Evolutionary conservation across 257 asterid species (phyloP), one percentile per base, ranked within the genome.

Genomic region (Lavandula angustifolia): DNA sequence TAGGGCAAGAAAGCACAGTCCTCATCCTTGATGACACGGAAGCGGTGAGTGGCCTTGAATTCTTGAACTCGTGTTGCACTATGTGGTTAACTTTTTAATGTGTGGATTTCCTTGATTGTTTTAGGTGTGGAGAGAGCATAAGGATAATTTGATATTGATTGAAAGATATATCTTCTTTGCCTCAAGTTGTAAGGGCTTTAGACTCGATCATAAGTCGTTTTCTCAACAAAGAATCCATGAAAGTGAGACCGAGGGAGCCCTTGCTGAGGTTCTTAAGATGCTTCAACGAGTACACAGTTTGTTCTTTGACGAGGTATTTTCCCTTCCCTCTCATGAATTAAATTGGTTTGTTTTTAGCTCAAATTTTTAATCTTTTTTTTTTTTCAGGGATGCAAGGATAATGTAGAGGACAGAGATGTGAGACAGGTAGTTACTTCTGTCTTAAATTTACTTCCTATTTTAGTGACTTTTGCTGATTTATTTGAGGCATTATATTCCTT

Each of bases 21-120:
- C 59, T 92, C 75, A 92, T 92, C 75, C 96, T 92, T 65, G 99
- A 92, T 73, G 99, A 92, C 72, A 92, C 99, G 42, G 96, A 92
- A 80, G 78, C 64, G 82, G 99, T 92, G 80, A 74, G 67, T 44
- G 27, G 17, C 54, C 34, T 59, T 66, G 49, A 62, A 55, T 29
- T 65, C 27, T 59, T 31, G 40, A 53, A n/a, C 58, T 46, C 34
- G 37, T 42, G 37, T 46, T 37, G 4, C 17, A 31, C n/a, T 22
- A 22, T 54, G 27, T 63, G 61, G 27, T 44, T 60, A 32, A 27
- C 47, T 27, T 51, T 64, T 33, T 14, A 52, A 18, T 1, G 33
- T 55, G 0, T 5, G 1, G 32, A 32, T 17, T n/a, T 44, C n/a
- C 40, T 62, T 32, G 12, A 71, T 6, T 35, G 32, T 68, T 70